Evolutionary conservation across 352 stramenopile genomes (phyloP), one percentile per base, ranked within the genome.

Genomic region (Globisporangium abappressorium): DNA sequence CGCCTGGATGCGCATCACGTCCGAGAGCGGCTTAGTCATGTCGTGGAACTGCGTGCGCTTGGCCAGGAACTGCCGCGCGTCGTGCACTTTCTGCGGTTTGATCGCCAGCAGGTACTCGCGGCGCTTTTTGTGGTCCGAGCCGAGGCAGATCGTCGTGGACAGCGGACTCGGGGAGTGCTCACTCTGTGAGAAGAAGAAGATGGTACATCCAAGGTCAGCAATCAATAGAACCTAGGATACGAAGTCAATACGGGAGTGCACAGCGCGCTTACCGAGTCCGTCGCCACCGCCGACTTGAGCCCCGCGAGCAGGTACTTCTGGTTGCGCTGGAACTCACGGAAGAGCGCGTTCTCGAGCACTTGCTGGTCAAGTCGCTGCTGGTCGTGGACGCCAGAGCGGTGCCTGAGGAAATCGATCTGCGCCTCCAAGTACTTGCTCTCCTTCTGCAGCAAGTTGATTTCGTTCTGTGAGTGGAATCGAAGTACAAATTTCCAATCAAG

Each of bases 1-100:
- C 1, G 51, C n/a, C 64, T 46, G 76, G 73, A 54, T 74, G 82
- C 34, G 69, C 34, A 8, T 12, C 34, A 38, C 74, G 76, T 80
- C 75, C 3, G 68, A 68, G 28, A 69, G 71, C 12, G 59, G 57
- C 14, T 68, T 69, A 30, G 24, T 43, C 18, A 70, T 47, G 26
- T 78, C 70, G 15, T 34, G 61, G 15, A 65, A 70, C 3, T 68
- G 65, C 8, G 64, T 49, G n/a, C 74, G 74, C 5, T 74, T 65
- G 15, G 64, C 36, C 18, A 80, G 61, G 24, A 78, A 80, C 56
- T 62, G 65, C 22, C 65, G 15, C 9, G 49, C 56, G n/a, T 61
- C 56, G 33, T 30, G 33, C 12, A 61, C 7, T 8, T 61, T 38
- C 33, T 61, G 56, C 1, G 56, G 30, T 11, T 47, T 46, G 18